A percentile compares a stretch with the other conserved stretches of the same genome.
phyloP scores from a whole-genome alignment of 176 grass and related monocot species.

The Oryza glumipatula region DNA sequence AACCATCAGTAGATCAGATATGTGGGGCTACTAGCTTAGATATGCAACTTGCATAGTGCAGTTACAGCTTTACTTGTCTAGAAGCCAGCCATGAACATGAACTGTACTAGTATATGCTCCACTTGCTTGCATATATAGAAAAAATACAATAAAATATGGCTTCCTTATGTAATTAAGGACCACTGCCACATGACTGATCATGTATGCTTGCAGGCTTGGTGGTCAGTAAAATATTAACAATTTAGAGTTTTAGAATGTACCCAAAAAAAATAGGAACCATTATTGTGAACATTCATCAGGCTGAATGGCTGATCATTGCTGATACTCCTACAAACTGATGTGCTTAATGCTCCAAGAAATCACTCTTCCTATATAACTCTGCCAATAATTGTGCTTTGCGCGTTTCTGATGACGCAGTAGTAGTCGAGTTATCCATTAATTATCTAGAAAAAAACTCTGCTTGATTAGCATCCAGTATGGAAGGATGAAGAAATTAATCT shows the following conservation, averaged over 20 bases:
- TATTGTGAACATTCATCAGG: not conserved
- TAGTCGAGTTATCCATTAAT: not conserved
- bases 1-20: not conserved
- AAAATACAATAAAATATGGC: constrained; percentile 1
- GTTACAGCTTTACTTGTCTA: constrained; percentile 24
- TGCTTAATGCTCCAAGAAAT: not conserved
- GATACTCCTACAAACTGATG: not conserved
- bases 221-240: not conserved
- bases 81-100: not conserved
- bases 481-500: no score
- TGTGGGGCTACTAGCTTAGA: not conserved
- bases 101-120: not conserved
- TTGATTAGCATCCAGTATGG: no score
- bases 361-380: no score
- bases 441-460: not conserved
- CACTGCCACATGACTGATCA: not conserved
- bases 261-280: not conserved
- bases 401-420: no score
- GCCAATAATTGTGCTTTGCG: no score
- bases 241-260: not conserved
- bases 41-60: constrained; percentile 18
- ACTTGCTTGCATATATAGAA: not conserved
- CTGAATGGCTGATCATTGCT: not conserved
- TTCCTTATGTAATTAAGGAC: not conserved
- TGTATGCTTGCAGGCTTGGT: not conserved